Evolutionary conservation across 2,329 filamentous ascomycete genomes (phyloP).

Genomic region (Niveomyces coronatus): DNA sequence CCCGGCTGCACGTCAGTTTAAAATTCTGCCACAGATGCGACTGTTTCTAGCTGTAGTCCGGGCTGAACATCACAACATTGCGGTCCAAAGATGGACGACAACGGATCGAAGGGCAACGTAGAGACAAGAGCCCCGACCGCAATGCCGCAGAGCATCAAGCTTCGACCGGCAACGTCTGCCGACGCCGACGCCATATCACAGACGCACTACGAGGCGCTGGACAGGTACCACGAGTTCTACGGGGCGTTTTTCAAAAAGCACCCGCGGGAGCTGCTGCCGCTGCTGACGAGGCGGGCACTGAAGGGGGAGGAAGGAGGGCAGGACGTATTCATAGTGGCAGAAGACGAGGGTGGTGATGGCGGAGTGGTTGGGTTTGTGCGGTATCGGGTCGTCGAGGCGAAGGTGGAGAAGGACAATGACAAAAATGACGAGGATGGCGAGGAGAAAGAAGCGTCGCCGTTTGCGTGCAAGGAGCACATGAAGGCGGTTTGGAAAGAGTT

Average conservation of each 20-base stretch:
- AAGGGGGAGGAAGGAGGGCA: not conserved
- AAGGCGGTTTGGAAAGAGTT: conserved; percentile 16
- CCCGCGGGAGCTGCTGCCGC: conserved; percentile 10
- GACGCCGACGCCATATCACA: conserved; percentile 11
- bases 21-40: no score
- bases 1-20: no score
- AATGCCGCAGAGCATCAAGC: conserved; percentile 1
- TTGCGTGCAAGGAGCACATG: conserved; percentile 12
- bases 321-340: conserved; percentile 11
- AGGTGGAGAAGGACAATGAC: not conserved
- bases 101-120: no score
- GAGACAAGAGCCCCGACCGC: no score
- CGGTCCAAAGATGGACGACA: no score
- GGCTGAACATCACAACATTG: no score
- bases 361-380: conserved; percentile 11
- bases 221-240: conserved; percentile 14
- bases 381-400: conserved; percentile 8
- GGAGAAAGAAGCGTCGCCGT: conserved; percentile 8
- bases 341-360: not conserved
- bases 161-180: conserved; percentile 9
- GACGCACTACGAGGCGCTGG: conserved; percentile 14
- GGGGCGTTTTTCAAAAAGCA: conserved; percentile 12
- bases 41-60: no score
- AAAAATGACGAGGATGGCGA: not conserved
- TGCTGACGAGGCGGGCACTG: conserved; percentile 6